Evolutionary conservation across 768 basidiomycete genomes (phyloP), one percentile per base, ranked within the genome.

Genomic region (Mycena capillaripes): DNA sequence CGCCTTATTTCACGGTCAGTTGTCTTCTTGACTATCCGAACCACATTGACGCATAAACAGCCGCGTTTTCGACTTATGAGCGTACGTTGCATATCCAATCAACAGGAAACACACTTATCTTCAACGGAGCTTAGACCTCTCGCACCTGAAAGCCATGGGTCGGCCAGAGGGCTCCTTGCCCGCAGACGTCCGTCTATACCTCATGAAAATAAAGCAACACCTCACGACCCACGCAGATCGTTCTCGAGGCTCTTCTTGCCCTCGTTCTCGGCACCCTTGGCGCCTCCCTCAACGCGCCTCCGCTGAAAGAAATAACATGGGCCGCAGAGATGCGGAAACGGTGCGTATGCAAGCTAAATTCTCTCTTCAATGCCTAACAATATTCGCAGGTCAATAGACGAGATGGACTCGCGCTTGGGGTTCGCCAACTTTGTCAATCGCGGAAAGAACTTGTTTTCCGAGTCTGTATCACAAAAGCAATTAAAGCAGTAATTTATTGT

Each of bases 321-420:
- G 89, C 94, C 21, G 95, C 93, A 76, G 95, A 97, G 82, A 96
- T 96, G 95, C 89, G 88, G 76, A 91, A 88, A 78, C 87, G 92
- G 95, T 95, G 76, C 75, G 90, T 63, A 23, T 21, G 17, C 81
- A 34, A 9, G 34, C 25, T 52, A n/a, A 12, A n/a, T 58, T 66
- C 44, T 56, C 16, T 23, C 38, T 56, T 30, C 25, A n/a, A 67
- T 55, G 44, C 32, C 58, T 61, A 48, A 66, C 25, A 34, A 32
- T n/a, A 30, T 66, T n/a, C 44, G 42, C 75, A 94, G 93, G 70
- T 88, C 89, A 72, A 92, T 94, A 63, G 93, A 94, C 79, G 91
- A 92, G 76, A 92, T 93, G 91, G 90, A 93, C 76, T 89, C 92
- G 19, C 86, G 92, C 30, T 75, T 88, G 23, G 85, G 89, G 30